phyloP scores from a whole-genome alignment of 1,139 yeast genomes.

The Waltiozyma sp. region DNA sequence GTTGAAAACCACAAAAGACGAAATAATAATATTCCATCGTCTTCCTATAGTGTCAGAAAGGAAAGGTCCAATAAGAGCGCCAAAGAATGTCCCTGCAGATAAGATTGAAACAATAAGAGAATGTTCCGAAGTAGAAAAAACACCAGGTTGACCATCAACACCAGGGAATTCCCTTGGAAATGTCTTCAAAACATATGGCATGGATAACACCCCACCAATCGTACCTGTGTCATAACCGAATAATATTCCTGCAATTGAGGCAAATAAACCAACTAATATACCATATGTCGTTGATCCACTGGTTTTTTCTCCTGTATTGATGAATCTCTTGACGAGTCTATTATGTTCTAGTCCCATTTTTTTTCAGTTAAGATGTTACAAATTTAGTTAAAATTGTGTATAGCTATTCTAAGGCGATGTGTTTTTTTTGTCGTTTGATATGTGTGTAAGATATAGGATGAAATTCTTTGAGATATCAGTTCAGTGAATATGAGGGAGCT shows the following conservation, averaged over 20 bases:
- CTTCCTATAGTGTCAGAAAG: constrained; percentile 51
- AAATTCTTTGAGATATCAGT: no score
- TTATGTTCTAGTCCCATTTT: constrained; percentile 14
- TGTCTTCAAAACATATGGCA: constrained; percentile 33
- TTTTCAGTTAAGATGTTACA: no score
- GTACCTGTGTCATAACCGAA: constrained; percentile 55
- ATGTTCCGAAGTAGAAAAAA: constrained; percentile 44
- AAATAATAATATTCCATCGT: constrained; percentile 42
- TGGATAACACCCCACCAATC: constrained; percentile 46
- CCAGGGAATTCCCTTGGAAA: constrained; percentile 27
- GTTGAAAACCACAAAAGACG: constrained; percentile 42
- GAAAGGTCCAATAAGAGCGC: constrained; percentile 47
- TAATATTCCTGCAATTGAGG: constrained; percentile 47
- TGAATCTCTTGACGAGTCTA: constrained; percentile 13
- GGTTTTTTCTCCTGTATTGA: constrained; percentile 20
- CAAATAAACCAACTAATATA: constrained; percentile 26
- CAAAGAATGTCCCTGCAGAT: constrained; percentile 48
- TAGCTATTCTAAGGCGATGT: no score
- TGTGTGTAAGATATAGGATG: no score
- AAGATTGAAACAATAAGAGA: constrained; percentile 46
- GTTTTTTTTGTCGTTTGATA: no score
- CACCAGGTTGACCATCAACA: constrained; percentile 16
- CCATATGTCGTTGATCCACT: constrained; percentile 23
- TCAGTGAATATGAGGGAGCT: no score
- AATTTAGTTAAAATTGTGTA: no score